These are phyloP conservation scores for Salix exigua DNA, from an alignment of 345 rosid species.

Conservation along the genomic window DNA sequence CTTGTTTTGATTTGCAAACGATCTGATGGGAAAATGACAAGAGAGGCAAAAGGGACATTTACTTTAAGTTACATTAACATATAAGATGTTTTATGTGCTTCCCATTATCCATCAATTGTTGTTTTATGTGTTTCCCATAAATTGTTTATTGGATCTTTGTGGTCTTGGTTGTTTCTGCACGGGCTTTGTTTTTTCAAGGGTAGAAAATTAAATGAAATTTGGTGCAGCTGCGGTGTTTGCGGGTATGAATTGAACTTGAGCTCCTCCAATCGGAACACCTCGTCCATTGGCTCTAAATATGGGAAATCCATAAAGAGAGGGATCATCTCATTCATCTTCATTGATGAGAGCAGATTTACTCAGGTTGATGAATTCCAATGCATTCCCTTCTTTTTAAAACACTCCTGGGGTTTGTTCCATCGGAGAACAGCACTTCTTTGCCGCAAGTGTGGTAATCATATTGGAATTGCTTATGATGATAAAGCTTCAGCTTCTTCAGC, in stretches of 20 bases:
- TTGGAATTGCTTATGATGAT: constrained; percentile 61
- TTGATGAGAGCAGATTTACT: constrained; percentile 83
- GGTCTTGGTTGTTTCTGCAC: neutral
- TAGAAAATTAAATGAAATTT: neutral
- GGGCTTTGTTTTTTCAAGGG: neutral
- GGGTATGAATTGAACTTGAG: constrained; percentile 85
- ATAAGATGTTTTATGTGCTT: neutral
- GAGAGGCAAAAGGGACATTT: neutral
- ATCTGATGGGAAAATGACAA: neutral
- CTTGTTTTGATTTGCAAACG: neutral
- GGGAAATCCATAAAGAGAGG: constrained; percentile 93
- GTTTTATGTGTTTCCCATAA: neutral
- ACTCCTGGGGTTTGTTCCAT: constrained; percentile 60
- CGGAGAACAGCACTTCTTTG: constrained; percentile 85
- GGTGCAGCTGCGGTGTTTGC: constrained; percentile 87
- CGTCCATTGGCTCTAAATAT: constrained; percentile 78
- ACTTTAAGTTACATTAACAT: neutral
- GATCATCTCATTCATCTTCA: constrained; percentile 68
- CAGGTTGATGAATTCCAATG: constrained; percentile 82
- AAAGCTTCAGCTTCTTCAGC: constrained; percentile 44
- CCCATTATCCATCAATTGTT: neutral
- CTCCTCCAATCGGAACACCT: constrained; percentile 81
- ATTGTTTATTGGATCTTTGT: neutral
- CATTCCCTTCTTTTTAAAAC: constrained; percentile 64
- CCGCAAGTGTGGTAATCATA: constrained; percentile 73